A percentile compares a stretch with the other conserved stretches of the same genome.
Evolutionary conservation across 345 rosid genomes (phyloP).

Genomic region (Arabidopsis arenosa): DNA sequence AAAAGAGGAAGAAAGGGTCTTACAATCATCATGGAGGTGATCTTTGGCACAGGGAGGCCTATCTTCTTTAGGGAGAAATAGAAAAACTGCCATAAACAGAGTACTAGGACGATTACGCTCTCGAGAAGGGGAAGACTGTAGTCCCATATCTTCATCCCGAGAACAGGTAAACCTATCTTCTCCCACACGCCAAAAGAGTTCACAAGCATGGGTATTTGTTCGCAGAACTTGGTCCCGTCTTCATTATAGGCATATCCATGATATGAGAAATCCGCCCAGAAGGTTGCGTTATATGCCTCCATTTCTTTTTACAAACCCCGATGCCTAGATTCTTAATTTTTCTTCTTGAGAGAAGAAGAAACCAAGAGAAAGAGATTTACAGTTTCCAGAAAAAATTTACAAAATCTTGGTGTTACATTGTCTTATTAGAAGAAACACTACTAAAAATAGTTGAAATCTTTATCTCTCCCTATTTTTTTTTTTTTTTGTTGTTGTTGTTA

Average conservation of each 20-base stretch:
- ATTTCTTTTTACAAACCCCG: neutral
- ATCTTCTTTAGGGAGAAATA: conserved; percentile 38
- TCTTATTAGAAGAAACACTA: neutral
- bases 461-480: neutral
- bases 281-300: neutral
- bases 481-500: neutral
- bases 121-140: conserved; percentile 41
- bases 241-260: conserved; percentile 34
- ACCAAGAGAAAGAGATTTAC: conserved; percentile 2
- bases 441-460: conserved; percentile 31
- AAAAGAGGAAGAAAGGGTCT: neutral
- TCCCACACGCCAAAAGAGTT: conserved; percentile 44
- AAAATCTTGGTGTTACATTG: conserved; percentile 5
- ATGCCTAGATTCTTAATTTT: neutral
- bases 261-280: neutral
- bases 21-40: conserved; percentile 47
- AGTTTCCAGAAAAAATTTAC: conserved; percentile 4
- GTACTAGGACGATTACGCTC: conserved; percentile 29
- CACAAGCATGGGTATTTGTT: neutral
- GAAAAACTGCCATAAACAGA: conserved; percentile 41
- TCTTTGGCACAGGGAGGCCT: conserved; percentile 37
- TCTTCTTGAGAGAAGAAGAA: conserved; percentile 16
- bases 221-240: conserved; percentile 30
- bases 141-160: conserved; percentile 26
- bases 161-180: neutral